A percentile compares a stretch with the other conserved stretches of the same genome.
phyloP scores from a whole-genome alignment of 352 stramenopile species.

The Phytophthora podocarpi region DNA sequence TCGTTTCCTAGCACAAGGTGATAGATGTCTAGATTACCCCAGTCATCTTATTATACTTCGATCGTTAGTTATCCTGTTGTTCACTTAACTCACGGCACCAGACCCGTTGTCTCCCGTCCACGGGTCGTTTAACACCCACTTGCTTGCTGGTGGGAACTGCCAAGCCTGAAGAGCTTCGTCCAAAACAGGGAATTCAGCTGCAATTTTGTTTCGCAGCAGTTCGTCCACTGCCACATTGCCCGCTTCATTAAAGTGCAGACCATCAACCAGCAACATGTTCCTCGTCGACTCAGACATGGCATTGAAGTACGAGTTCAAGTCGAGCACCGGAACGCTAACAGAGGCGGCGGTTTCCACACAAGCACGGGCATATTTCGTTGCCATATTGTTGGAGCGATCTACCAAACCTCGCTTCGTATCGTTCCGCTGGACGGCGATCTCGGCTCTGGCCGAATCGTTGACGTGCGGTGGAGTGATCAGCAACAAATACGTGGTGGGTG shows the following conservation, averaged over 20 bases:
- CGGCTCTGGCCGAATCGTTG: slow-evolving; percentile 13
- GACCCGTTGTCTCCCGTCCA: too few relatives aligned
- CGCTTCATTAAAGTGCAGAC: slow-evolving; percentile 47
- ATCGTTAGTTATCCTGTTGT: too few relatives aligned
- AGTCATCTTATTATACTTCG: too few relatives aligned
- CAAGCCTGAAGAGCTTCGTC: background rate
- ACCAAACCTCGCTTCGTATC: slow-evolving; percentile 11
- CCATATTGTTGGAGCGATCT: slow-evolving; percentile 16
- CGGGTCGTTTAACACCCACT: too few relatives aligned
- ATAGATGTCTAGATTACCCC: too few relatives aligned
- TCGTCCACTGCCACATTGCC: slow-evolving; percentile 51
- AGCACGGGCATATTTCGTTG: slow-evolving; percentile 39
- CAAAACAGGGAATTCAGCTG: slow-evolving; percentile 14
- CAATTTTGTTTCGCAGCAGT: slow-evolving; percentile 34
- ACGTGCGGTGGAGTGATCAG: slow-evolving; percentile 41
- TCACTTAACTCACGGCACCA: too few relatives aligned
- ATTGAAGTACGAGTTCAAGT: slow-evolving; percentile 56
- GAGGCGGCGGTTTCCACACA: slow-evolving; percentile 36
- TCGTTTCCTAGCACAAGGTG: too few relatives aligned
- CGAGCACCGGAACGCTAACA: slow-evolving; percentile 34
- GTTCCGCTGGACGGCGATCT: slow-evolving; percentile 18
- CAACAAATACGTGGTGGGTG: slow-evolving; percentile 36
- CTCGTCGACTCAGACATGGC: slow-evolving; percentile 33
- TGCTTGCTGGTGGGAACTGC: slow-evolving; percentile 19
- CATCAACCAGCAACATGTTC: slow-evolving; percentile 43